A percentile compares a stretch with the other conserved stretches of the same genome.
Conservation (phyloP, 768 basidiomycete species). For the Phylloporus sp. region DNA sequence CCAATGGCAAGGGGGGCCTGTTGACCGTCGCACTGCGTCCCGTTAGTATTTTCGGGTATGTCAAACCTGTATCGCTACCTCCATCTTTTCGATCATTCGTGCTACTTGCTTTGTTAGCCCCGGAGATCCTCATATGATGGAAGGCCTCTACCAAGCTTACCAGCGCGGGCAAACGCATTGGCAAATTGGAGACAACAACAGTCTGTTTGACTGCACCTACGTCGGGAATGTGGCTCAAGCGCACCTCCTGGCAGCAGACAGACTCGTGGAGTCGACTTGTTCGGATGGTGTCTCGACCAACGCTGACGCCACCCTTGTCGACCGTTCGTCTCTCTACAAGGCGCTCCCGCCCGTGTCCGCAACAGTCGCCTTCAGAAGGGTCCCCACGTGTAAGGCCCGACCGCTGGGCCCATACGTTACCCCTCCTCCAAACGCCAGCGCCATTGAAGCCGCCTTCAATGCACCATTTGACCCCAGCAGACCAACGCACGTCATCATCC, state of each 20-base stretch:
- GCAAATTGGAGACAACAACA: slow-evolving; percentile 91
- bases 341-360: slow-evolving; percentile 58
- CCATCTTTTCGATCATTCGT: too few species aligned
- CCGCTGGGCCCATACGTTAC: slow-evolving; percentile 79
- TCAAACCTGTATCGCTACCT: slow-evolving; percentile 2
- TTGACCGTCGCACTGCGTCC: slow-evolving; percentile 88
- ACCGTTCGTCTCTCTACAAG: slow-evolving; percentile 37
- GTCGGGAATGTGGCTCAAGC: slow-evolving; percentile 94
- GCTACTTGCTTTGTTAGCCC: slow-evolving; percentile 48
- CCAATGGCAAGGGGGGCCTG: slow-evolving; percentile 81
- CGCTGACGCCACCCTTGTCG: slow-evolving; percentile 34
- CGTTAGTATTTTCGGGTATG: slow-evolving; percentile 93
- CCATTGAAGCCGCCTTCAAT: slow-evolving; percentile 54
- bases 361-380: slow-evolving; percentile 57
- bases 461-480: slow-evolving; percentile 35
- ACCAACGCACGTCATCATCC: slow-evolving; percentile 51
- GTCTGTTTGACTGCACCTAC: slow-evolving; percentile 95
- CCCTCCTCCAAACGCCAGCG: slow-evolving; percentile 52
- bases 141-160: slow-evolving; percentile 72
- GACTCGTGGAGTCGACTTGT: slow-evolving; percentile 51
- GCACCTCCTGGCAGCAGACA: slow-evolving; percentile 91
- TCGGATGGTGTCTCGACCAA: slow-evolving; percentile 20
- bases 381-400: slow-evolving; percentile 76
- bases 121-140: slow-evolving; percentile 83
- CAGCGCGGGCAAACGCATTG: slow-evolving; percentile 80